phyloP scores from a whole-genome alignment of 108 stramenopile genomes.

The Conticribra weissflogii region DNA sequence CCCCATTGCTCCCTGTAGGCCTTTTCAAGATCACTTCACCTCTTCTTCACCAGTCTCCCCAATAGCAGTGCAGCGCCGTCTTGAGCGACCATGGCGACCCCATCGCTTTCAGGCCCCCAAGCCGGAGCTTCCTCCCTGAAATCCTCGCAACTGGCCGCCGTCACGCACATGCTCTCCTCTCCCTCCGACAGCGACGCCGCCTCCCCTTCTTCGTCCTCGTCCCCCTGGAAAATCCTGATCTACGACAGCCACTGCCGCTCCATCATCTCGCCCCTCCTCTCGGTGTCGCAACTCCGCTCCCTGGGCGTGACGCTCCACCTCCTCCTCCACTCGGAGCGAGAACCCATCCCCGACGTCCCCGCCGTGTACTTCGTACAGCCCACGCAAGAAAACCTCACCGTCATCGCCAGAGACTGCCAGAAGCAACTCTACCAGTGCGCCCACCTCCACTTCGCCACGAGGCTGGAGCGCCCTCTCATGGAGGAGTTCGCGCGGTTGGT shows the following conservation, averaged over 20 bases:
- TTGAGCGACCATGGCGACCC: neutral
- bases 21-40: too few species aligned
- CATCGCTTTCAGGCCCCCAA: neutral
- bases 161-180: constrained; percentile 71
- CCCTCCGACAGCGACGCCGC: constrained; percentile 43
- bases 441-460: constrained; percentile 87
- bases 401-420: constrained; percentile 89
- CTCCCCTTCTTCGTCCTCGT: constrained; percentile 18
- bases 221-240: constrained; percentile 97
- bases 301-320: constrained; percentile 98
- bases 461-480: constrained; percentile 90
- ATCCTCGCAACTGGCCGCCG: constrained; percentile 73
- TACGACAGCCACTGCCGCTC: constrained; percentile 94
- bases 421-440: constrained; percentile 76
- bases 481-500: constrained; percentile 92
- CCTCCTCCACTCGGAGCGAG: constrained; percentile 84
- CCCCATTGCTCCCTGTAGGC: too few species aligned
- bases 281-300: constrained; percentile 91
- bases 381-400: constrained; percentile 88
- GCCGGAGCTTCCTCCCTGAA: constrained; percentile 50
- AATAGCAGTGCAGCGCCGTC: neutral
- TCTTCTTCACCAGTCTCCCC: too few species aligned
- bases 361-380: constrained; percentile 96
- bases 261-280: constrained; percentile 95
- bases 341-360: constrained; percentile 96